Conservation (phyloP, 2,329 filamentous ascomycete genomes). For the Cytospora chrysosperma region DNA sequence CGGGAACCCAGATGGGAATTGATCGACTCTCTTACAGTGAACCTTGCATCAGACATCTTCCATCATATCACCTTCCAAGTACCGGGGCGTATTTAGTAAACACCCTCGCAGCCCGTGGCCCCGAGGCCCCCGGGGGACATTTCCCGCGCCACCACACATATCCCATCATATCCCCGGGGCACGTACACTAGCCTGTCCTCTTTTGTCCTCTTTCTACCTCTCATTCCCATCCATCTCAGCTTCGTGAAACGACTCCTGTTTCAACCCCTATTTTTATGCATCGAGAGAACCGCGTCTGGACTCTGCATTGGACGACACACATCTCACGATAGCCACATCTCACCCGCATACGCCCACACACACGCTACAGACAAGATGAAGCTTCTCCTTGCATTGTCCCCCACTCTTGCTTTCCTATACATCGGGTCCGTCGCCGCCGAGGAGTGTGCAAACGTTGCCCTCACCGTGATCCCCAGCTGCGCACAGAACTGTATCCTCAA, state of each 20-base stretch:
- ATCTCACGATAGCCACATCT: conserved; percentile 1
- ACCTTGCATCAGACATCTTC: conserved; percentile 8
- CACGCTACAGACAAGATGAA: conserved; percentile 14
- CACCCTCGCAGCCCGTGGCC: conserved; percentile 3
- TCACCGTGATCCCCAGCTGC: conserved; percentile 32
- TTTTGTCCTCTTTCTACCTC: conserved; percentile 1
- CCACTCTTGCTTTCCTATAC: conserved; percentile 5
- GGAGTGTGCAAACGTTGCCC: conserved; percentile 30
- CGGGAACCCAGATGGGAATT: background rate
- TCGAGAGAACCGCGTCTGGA: background rate
- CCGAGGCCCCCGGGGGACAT: background rate
- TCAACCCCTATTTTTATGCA: background rate
- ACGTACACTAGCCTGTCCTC: background rate
- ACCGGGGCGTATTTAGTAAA: background rate
- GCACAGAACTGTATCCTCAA: conserved; percentile 35
- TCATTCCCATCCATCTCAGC: background rate
- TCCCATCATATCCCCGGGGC: background rate
- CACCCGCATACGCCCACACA: background rate
- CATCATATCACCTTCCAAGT: background rate
- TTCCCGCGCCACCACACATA: background rate
- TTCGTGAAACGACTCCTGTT: conserved; percentile 5
- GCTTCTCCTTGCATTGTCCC: background rate
- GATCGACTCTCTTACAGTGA: conserved; percentile 4
- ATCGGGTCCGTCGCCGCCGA: conserved; percentile 15
- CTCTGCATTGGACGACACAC: background rate